Conservation (phyloP, 192 early-diverging fungal genomes). For the Cladochytrium replicatum region DNA sequence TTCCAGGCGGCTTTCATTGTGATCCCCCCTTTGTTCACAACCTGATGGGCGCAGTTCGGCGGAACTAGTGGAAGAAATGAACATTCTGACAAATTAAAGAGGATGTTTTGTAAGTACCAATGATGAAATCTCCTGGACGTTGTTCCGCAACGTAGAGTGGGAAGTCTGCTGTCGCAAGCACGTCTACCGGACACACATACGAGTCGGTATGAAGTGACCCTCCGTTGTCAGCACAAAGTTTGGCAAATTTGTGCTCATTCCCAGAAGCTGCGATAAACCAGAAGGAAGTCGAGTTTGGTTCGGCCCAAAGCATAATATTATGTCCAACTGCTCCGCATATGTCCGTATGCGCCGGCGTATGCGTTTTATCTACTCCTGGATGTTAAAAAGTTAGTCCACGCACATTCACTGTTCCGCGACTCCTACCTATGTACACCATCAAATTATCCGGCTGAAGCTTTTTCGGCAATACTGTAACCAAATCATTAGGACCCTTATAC, state of each 20-base stretch:
- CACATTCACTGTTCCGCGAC: neutral
- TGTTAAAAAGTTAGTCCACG: neutral
- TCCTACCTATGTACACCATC: slow-evolving; percentile 13
- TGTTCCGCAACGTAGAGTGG: slow-evolving; percentile 19
- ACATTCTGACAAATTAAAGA: too few relatives aligned
- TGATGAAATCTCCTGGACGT: slow-evolving; percentile 20
- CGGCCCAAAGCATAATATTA: slow-evolving; percentile 22
- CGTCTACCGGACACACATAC: slow-evolving; percentile 8
- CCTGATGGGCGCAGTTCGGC: slow-evolving; percentile 20
- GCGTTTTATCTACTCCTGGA: slow-evolving; percentile 11
- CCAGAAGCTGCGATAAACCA: slow-evolving; percentile 16
- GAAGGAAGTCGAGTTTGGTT: slow-evolving; percentile 10
- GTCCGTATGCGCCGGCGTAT: slow-evolving; percentile 26
- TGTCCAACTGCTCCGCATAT: slow-evolving; percentile 24
- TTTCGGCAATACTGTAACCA: slow-evolving; percentile 6
- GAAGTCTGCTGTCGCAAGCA: slow-evolving; percentile 16
- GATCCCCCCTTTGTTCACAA: slow-evolving; percentile 16
- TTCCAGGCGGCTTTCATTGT: slow-evolving; percentile 7
- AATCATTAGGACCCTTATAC: slow-evolving; percentile 16
- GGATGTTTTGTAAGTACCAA: too few relatives aligned
- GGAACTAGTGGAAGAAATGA: too few relatives aligned
- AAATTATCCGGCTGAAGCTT: slow-evolving; percentile 13
- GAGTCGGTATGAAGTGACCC: slow-evolving; percentile 10
- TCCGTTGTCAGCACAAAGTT: slow-evolving; percentile 9
- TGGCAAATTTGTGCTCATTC: neutral